Base-by-base conservation (phyloP, 2,329 filamentous ascomycete genomes). In the Neonectria magnoliae region DNA sequence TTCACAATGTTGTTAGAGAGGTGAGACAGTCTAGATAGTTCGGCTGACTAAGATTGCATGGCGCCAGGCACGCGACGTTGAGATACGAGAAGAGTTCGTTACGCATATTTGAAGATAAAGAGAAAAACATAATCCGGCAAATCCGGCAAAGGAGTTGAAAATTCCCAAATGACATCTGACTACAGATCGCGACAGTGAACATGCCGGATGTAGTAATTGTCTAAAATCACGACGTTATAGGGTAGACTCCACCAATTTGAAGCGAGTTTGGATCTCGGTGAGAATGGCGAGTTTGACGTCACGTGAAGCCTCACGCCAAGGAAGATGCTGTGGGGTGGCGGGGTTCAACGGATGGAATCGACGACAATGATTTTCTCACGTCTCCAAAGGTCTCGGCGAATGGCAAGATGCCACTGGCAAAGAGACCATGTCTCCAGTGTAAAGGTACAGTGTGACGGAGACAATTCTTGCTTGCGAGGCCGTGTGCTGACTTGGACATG, bases 341-440 rank as follows among this genome's bases (percentile, higher is more conserved):
- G 65, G 65, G 67, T 66, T 57, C 47, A 47, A 54, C 47, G 59
- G 44, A 62, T 13, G 54, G 18, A 50, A 51, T 29, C 52, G 36
- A 55, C 4, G 53, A 64, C 60, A 54, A 33, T 56, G 29, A 22
- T 6, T 50, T 25, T 31, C 54, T 62, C 38, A 45, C 16, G 58
- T n/a, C 27, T 20, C 36, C 16, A 31, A 14, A 20, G 33, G 8
- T 14, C 22, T 6, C 7, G 7, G 9, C 9, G 8, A 22, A 57
- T 18, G 48, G 47, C 64, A 72, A 66, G 14, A 78, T 78, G 77
- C 76, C 76, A 63, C 68, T 73, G 53, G 73, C 75, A 38, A 77
- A 77, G 65, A 73, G 73, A 57, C 77, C 77, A 54, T 78, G 77
- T 60, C 64, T 75, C 38, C 77, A 78, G 47, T 78, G 77, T 73